A percentile compares a stretch with the other conserved stretches of the same genome.
These are phyloP conservation scores for Sanguinoderma infundibulare DNA, from an alignment of 1,284 basidiomycete species.

Conservation along the genomic window DNA sequence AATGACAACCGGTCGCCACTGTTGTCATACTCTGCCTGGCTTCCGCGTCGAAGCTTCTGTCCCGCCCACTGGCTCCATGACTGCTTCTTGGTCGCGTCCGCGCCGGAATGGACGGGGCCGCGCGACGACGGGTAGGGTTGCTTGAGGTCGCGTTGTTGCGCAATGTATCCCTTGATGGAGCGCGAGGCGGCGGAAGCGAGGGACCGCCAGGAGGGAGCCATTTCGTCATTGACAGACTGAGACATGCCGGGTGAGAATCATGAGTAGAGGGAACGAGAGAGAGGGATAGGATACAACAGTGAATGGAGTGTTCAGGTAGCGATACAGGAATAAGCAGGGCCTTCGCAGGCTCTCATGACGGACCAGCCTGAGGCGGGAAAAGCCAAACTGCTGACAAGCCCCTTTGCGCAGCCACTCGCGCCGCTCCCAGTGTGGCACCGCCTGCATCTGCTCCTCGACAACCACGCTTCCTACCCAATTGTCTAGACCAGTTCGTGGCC, in stretches of 20 bases:
- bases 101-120: conserved; percentile 12
- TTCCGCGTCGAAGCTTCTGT: conserved; percentile 43
- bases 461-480: too few species aligned
- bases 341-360: background rate
- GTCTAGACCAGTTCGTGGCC: too few species aligned
- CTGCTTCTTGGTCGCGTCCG: conserved; percentile 33
- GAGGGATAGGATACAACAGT: conserved; percentile 3
- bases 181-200: conserved; percentile 39
- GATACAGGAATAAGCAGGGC: background rate
- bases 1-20: conserved; percentile 39
- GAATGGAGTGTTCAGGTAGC: background rate
- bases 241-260: conserved; percentile 29
- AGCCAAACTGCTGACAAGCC: background rate
- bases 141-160: conserved; percentile 40
- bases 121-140: conserved; percentile 28
- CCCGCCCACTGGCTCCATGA: conserved; percentile 53
- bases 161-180: conserved; percentile 47
- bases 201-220: conserved; percentile 39
- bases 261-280: conserved; percentile 7
- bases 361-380: background rate
- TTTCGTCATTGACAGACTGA: conserved; percentile 35
- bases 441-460: background rate
- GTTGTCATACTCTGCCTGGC: conserved; percentile 23
- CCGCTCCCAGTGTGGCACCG: too few species aligned
- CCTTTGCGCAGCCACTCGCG: background rate